Base-by-base conservation (phyloP, 2,329 filamentous ascomycete genomes). In the Raffaelea deltoideospora region DNA sequence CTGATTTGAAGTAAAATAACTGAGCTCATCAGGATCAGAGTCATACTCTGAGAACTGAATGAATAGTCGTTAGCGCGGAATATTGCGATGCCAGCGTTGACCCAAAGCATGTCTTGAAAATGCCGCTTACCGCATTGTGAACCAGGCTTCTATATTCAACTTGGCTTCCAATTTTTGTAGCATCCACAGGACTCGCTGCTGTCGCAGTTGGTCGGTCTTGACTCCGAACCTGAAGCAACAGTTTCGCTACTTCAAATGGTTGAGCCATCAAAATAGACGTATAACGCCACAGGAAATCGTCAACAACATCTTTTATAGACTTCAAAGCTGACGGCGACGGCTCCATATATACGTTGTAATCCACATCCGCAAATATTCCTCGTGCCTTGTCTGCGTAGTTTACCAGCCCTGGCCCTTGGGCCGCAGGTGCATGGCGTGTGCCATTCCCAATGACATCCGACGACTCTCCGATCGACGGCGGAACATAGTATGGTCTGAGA, bases 241-340 rank as follows among this genome's bases (percentile, higher is more conserved):
- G 90, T 68, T 95, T 96, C 51, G 88, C 86, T 40, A 95, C 87
- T 64, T 96, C 90, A 56, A 98, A 96, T 13, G 90, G 90, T 59
- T 98, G 90, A 37, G 85, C 81, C 53, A 94, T 77, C 50, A 96
- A 58, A 19, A 94, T 78, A 40, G 79, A 85, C 13, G 79, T 80
- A 60, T 98, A 98, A 53, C 90, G 88, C 77, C 87, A 92, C 56
- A 93, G 54, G 45, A 90, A 73, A 54, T 87, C 79, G 53, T 96
- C 86, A 33, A 94, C 53, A 42, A 93, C 61, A 43, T 79, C 77
- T 53, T 80, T 83, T 31, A 79, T 65, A 44, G 80, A 80, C 47
- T 83, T 79, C 10, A 85, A 67, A 21, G 76, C 69, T 1, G 82
- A 83, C 0, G 81, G 82, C 21, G 80, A 83, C 18, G 72, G 64